Conservation (phyloP, 768 basidiomycete species). For the Leccinum sublutescens region DNA sequence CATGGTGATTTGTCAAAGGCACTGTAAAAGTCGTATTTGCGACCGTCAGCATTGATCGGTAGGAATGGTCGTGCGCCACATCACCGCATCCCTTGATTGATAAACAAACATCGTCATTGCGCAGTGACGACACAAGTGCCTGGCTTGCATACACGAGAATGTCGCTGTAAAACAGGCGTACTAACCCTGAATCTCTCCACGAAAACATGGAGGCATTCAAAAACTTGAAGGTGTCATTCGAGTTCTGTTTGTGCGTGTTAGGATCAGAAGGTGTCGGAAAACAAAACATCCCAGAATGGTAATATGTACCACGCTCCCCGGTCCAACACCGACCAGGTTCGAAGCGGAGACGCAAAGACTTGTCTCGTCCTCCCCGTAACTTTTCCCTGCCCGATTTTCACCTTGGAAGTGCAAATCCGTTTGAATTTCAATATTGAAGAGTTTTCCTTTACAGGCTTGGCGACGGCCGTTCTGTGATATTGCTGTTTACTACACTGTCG, state of each 20-base stretch:
- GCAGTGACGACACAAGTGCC: conserved; percentile 22
- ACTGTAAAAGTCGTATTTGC: background rate
- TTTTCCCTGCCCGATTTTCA: conserved; percentile 1
- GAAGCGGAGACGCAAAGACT: background rate
- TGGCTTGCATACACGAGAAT: background rate
- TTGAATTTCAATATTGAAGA: conserved; percentile 4
- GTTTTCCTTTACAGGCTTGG: conserved; percentile 1
- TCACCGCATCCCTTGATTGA: conserved; percentile 15
- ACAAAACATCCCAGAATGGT: conserved; percentile 19
- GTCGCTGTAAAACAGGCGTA: background rate
- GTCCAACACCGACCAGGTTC: background rate
- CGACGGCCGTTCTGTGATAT: background rate
- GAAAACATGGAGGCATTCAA: background rate
- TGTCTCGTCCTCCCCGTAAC: background rate
- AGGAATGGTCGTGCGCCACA: conserved; percentile 17
- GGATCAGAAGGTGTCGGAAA: conserved; percentile 28
- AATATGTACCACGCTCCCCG: background rate
- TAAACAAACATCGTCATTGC: conserved; percentile 6
- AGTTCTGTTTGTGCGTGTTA: conserved; percentile 26
- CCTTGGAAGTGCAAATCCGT: background rate
- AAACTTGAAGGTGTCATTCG: background rate
- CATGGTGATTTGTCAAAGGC: background rate
- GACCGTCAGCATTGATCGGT: conserved; percentile 3
- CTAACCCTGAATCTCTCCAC: background rate
- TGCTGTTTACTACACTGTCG: conserved; percentile 1